phyloP scores from a whole-genome alignment of 2,329 filamentous ascomycete genomes.

The Cercospora sp. region DNA sequence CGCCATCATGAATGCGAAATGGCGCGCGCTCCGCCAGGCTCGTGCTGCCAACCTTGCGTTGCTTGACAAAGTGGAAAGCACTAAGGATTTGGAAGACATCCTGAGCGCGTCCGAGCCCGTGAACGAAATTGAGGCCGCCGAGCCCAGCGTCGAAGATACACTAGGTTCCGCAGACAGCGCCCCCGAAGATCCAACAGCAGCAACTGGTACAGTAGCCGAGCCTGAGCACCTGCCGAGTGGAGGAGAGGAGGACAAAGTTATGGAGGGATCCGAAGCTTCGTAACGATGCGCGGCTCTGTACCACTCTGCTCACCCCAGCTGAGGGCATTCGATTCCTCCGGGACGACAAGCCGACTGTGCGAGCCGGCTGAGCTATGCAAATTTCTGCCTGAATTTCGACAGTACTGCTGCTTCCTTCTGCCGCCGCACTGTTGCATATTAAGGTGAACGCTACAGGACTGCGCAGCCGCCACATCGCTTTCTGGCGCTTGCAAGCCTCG shows the following conservation, averaged over 20 bases:
- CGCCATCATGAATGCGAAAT: conserved; percentile 82
- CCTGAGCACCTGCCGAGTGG: conserved; percentile 3
- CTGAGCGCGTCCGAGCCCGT: conserved; percentile 15
- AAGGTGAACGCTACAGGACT: background rate
- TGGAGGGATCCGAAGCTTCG: conserved; percentile 13
- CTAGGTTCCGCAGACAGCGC: conserved; percentile 1
- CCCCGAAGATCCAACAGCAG: conserved; percentile 12
- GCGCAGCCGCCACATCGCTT: background rate
- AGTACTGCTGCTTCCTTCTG: background rate
- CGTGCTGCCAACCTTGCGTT: conserved; percentile 69
- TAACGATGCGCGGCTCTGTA: conserved; percentile 10
- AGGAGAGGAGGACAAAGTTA: conserved; percentile 12
- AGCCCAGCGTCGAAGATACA: conserved; percentile 23
- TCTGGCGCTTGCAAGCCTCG: background rate
- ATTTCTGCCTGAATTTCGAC: background rate
- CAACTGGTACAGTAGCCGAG: conserved; percentile 12
- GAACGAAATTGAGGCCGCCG: conserved; percentile 17
- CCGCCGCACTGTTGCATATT: background rate
- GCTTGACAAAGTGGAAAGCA: conserved; percentile 86
- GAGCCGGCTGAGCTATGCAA: background rate
- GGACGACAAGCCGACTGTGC: background rate
- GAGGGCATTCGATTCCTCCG: background rate
- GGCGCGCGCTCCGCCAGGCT: conserved; percentile 82
- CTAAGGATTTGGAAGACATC: conserved; percentile 62
- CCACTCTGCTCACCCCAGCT: background rate